phyloP scores from a whole-genome alignment of 768 basidiomycete genomes.

The Melanogaster broomeanus region DNA sequence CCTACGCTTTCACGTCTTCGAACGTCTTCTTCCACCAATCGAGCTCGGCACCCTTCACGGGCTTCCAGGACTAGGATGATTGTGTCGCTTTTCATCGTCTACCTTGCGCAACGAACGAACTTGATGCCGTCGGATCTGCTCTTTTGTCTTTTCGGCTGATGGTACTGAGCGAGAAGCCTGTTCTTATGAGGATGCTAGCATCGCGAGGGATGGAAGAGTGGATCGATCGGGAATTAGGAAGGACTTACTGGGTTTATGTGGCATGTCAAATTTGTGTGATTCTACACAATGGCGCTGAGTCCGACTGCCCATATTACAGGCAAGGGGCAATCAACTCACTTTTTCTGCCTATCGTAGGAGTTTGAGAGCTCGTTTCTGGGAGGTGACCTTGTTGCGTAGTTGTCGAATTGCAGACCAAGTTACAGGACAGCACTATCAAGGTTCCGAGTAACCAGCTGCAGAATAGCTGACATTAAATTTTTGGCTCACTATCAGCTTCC shows the following conservation, averaged over 20 bases:
- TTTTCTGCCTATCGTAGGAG: conserved; percentile 29
- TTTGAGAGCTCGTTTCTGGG: neutral
- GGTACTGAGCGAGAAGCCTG: conserved; percentile 30
- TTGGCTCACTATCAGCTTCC: too few species aligned
- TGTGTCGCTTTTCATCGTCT: conserved; percentile 90
- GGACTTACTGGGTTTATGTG: conserved; percentile 27
- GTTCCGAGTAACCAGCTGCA: too few species aligned
- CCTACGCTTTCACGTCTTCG: conserved; percentile 81
- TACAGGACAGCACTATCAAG: too few species aligned
- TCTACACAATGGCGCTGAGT: conserved; percentile 14
- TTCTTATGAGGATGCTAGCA: conserved; percentile 40
- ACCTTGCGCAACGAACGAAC: conserved; percentile 86
- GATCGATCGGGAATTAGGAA: conserved; percentile 32
- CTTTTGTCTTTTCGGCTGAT: conserved; percentile 52
- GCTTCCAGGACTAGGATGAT: conserved; percentile 90
- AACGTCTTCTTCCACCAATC: conserved; percentile 93
- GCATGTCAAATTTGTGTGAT: conserved; percentile 23
- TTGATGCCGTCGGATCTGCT: conserved; percentile 72
- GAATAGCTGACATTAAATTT: too few species aligned
- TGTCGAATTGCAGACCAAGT: too few species aligned
- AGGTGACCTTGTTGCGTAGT: too few species aligned
- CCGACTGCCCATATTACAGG: neutral
- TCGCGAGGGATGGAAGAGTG: conserved; percentile 61
- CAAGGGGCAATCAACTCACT: conserved; percentile 19
- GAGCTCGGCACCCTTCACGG: conserved; percentile 88